Conservation (phyloP, 2,329 filamentous ascomycete genomes). For the Xylariaceae sp. region DNA sequence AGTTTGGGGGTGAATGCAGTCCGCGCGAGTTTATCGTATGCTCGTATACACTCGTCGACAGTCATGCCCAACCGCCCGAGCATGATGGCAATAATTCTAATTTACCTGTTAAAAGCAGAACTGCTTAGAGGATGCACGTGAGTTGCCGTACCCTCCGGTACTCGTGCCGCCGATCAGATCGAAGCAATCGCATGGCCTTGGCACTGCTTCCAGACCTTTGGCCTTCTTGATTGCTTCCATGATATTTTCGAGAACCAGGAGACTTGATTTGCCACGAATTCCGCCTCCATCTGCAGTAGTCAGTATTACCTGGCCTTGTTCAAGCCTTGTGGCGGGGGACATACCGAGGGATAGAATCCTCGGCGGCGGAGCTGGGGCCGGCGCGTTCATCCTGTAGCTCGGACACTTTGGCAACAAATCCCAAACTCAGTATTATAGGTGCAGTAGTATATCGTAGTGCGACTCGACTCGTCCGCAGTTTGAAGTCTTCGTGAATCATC, state of each 20-base stretch:
- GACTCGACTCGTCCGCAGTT: too few species aligned
- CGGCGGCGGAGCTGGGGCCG: too few species aligned
- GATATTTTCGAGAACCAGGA: conserved; percentile 23
- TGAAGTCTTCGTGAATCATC: too few species aligned
- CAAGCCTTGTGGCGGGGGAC: too few species aligned
- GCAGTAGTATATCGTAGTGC: too few species aligned
- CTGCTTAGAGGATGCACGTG: not conserved
- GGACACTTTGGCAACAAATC: too few species aligned
- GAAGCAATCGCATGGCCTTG: conserved; percentile 26
- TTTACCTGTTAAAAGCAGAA: not conserved
- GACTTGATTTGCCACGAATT: conserved; percentile 25
- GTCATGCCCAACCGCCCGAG: conserved; percentile 29
- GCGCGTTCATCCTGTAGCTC: too few species aligned
- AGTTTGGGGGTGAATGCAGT: conserved; percentile 25
- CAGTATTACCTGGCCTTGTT: not conserved
- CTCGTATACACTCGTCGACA: conserved; percentile 25
- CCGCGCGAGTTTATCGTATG: conserved; percentile 21
- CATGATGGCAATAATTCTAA: conserved; percentile 31
- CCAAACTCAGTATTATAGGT: too few species aligned
- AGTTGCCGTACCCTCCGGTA: conserved; percentile 23
- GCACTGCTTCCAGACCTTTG: conserved; percentile 16
- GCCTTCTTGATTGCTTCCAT: conserved; percentile 16
- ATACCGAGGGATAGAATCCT: too few species aligned
- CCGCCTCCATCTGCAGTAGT: conserved; percentile 22
- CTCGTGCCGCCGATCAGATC: conserved; percentile 29